Percentiles rank a stretch among this genome's conserved stretches.
Evolutionary conservation across 768 basidiomycete genomes (phyloP).

Genomic region (Mycena galericulata): DNA sequence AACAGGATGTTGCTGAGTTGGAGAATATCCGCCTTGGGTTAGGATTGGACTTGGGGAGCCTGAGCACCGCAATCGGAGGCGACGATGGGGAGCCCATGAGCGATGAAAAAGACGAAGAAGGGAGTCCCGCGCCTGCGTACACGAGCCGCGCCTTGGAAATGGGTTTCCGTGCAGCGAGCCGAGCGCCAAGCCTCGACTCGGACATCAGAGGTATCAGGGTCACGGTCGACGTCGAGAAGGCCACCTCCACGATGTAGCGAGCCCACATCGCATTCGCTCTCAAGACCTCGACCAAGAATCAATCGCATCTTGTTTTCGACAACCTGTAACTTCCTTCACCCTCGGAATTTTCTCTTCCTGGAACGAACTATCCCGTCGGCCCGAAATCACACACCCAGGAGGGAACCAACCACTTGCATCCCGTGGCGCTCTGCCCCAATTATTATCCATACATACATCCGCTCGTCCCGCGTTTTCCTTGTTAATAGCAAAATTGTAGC

Average conservation of each 20-base stretch:
- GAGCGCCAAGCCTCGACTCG: conserved; percentile 45
- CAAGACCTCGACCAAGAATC: background rate
- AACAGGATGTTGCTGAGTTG: conserved; percentile 67
- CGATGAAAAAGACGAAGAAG: conserved; percentile 53
- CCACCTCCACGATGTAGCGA: conserved; percentile 59
- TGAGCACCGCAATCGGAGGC: conserved; percentile 64
- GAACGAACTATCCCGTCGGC: conserved; percentile 25
- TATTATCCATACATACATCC: conserved; percentile 26
- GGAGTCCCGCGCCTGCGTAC: conserved; percentile 69
- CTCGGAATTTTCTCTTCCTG: conserved; percentile 18
- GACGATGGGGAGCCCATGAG: conserved; percentile 63
- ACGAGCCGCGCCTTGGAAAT: conserved; percentile 58
- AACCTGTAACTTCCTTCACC: conserved; percentile 17
- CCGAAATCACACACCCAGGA: conserved; percentile 8
- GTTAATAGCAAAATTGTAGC: conserved; percentile 33
- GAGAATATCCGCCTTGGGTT: conserved; percentile 68
- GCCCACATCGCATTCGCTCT: conserved; percentile 12
- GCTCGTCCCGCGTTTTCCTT: conserved; percentile 18
- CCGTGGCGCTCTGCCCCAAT: conserved; percentile 3
- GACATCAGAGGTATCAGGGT: conserved; percentile 57
- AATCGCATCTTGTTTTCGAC: conserved; percentile 26
- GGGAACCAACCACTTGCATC: conserved; percentile 11
- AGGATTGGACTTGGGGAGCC: conserved; percentile 62
- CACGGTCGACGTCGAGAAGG: conserved; percentile 72
- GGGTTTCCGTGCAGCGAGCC: conserved; percentile 50